Base-by-base conservation (phyloP, 129 eudicot species). In the Cynara cardunculus region DNA sequence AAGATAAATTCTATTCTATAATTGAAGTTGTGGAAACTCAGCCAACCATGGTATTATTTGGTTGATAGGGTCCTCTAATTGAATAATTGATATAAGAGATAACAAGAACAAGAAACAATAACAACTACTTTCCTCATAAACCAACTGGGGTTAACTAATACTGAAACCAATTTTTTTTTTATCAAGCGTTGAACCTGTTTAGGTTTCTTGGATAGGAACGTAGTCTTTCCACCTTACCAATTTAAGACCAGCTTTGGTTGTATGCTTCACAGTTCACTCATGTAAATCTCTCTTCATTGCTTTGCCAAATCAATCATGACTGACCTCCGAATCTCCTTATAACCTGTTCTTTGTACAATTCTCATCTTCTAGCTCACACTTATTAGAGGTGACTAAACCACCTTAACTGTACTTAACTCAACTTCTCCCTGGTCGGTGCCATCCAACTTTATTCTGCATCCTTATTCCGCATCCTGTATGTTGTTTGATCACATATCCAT, bases 11-110 rank as follows among this genome's bases (percentile, higher is more conserved):
- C 46, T 30, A 10, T 70, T 22, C 69, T 34, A 31, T 69, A 69
- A 69, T 13, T 69, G 39, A 69, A 28, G 73, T 69, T 69, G 73
- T 69, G 44, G 41, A 69, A 69, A 28, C 39, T 69, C 37, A 69
- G 41, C 41, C 73, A 69, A 30, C 31, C 39, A 28, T 69, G 73
- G 73, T 28, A 69, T 16, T 5, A 31, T 69, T 16, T 69, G 22
- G 39, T 69, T 69, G 37, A 69, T n/a, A 30, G 3, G 73, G 10
- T 69, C 5, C 44, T 69, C 44, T 28, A n/a, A 30, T 18, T 27
- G 22, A 14, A 28, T 27, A 28, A 69, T 30, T 18, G 26, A 69
- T 69, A 30, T 0, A 70, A 32, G 46, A 18, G 74, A 31, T 69
- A 27, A 69, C 25, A 69, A 34, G 39, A 69, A 69, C 12, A 69